phyloP scores from a whole-genome alignment of 2,329 filamentous ascomycete species.

The Lasiodiplodia citricola region DNA sequence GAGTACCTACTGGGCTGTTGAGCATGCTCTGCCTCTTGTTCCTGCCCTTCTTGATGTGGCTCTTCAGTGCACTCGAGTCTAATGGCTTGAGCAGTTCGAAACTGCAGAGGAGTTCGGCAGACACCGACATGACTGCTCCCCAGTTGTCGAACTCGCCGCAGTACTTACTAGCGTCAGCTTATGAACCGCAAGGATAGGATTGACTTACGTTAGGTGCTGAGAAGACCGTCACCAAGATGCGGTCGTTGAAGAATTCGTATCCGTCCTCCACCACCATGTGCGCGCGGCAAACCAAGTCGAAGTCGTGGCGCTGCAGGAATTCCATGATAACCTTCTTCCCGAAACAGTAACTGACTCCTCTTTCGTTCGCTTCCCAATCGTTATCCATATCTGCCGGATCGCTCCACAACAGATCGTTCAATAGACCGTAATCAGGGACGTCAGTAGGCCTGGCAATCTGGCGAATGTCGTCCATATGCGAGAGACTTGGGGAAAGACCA shows the following conservation, averaged over 20 bases:
- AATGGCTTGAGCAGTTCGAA: slow-evolving; percentile 96
- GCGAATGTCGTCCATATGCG: slow-evolving; percentile 98
- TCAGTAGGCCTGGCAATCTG: slow-evolving; percentile 95
- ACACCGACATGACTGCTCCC: slow-evolving; percentile 99
- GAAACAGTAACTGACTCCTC: slow-evolving; percentile 97
- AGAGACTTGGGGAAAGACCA: slow-evolving; percentile 86
- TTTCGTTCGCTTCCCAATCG: slow-evolving; percentile 97
- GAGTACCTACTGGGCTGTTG: slow-evolving; percentile 84
- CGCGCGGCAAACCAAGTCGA: slow-evolving; percentile 94
- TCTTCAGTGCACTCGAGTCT: slow-evolving; percentile 95
- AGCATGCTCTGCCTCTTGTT: slow-evolving; percentile 95
- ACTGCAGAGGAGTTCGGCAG: slow-evolving; percentile 88
- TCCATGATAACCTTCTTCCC: slow-evolving; percentile 98
- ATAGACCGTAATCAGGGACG: slow-evolving; percentile 91
- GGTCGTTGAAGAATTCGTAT: slow-evolving; percentile 97
- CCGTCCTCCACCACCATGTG: slow-evolving; percentile 99
- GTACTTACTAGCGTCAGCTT: slow-evolving; percentile 65
- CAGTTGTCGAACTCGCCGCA: slow-evolving; percentile 99
- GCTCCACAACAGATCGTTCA: slow-evolving; percentile 96
- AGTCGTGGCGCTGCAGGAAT: slow-evolving; percentile 92
- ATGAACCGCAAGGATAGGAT: not conserved
- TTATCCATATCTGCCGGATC: slow-evolving; percentile 98
- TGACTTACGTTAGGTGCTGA: slow-evolving; percentile 90
- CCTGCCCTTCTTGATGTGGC: slow-evolving; percentile 96
- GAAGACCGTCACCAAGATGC: slow-evolving; percentile 94